Evolutionary conservation across 768 basidiomycete genomes (phyloP).

Genomic region (Megacollybia marginata): DNA sequence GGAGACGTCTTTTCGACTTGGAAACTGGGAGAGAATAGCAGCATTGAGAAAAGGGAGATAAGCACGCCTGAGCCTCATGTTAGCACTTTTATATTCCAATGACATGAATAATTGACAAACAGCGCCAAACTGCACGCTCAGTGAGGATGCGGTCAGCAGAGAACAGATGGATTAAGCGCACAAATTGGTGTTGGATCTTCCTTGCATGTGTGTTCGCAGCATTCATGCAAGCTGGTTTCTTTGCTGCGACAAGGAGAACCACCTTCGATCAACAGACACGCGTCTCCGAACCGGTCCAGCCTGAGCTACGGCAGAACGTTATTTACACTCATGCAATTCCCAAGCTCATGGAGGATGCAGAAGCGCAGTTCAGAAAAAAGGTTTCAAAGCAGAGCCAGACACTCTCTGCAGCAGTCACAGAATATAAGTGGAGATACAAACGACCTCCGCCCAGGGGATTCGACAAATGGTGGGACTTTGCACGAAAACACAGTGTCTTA

Average conservation of each 20-base stretch:
- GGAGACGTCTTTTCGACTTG: slow-evolving; percentile 47
- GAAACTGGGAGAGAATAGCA: slow-evolving; percentile 36
- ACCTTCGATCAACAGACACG: neutral
- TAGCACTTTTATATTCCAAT: neutral
- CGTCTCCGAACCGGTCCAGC: neutral
- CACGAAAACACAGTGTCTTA: slow-evolving; percentile 59
- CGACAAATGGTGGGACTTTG: slow-evolving; percentile 85
- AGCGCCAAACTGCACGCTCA: too few relatives aligned
- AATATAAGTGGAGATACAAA: slow-evolving; percentile 74
- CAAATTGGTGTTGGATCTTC: neutral
- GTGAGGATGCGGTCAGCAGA: too few relatives aligned
- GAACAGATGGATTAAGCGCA: too few relatives aligned
- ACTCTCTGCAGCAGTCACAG: slow-evolving; percentile 66
- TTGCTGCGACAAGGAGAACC: neutral
- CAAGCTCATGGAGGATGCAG: slow-evolving; percentile 76
- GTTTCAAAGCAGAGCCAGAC: slow-evolving; percentile 75
- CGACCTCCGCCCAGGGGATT: slow-evolving; percentile 86
- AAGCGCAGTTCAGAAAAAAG: slow-evolving; percentile 57
- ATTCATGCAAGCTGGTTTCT: slow-evolving; percentile 1
- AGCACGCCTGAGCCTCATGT: neutral
- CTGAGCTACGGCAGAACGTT: neutral
- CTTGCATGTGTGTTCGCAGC: neutral
- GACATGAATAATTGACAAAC: too few relatives aligned
- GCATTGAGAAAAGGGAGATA: neutral
- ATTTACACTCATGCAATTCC: slow-evolving; percentile 67